Evolutionary conservation across 2,329 filamentous ascomycete species (phyloP).

Genomic region (Phaeosphaeriaceae sp.): DNA sequence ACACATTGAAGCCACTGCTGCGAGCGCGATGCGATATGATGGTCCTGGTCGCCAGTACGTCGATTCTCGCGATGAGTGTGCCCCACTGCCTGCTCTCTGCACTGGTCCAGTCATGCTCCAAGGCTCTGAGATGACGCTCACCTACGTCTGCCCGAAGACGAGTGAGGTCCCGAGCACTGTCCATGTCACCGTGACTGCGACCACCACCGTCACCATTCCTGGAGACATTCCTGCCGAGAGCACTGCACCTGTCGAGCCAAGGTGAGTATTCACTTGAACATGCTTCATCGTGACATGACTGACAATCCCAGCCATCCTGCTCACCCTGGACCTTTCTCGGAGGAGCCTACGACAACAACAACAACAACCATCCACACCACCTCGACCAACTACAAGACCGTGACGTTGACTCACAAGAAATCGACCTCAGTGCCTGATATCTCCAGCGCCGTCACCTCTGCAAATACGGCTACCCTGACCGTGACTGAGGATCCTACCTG

Average conservation of each 20-base stretch:
- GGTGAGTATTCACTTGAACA: not conserved
- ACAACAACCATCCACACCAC: constrained; percentile 26
- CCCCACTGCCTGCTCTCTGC: constrained; percentile 27
- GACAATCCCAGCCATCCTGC: not conserved
- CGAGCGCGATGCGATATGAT: no score
- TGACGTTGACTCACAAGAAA: constrained; percentile 10
- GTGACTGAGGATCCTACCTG: not conserved
- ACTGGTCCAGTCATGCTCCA: constrained; percentile 23
- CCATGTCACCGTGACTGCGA: constrained; percentile 27
- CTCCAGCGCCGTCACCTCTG: not conserved
- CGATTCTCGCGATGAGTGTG: constrained; percentile 18
- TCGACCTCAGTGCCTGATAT: not conserved
- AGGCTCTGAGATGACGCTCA: constrained; percentile 24
- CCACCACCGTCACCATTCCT: constrained; percentile 18
- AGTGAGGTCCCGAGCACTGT: constrained; percentile 12
- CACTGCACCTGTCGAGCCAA: not conserved
- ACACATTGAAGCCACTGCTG: constrained; percentile 15
- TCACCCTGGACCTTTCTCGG: not conserved
- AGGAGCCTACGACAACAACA: constrained; percentile 21
- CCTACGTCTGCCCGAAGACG: constrained; percentile 29
- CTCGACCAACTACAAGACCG: constrained; percentile 12
- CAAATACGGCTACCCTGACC: not conserved
- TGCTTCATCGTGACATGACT: not conserved
- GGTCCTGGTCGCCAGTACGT: no score
- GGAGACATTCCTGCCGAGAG: not conserved